These are phyloP conservation scores for Aspergillus incahuasiensis DNA, from an alignment of 495 filamentous ascomycete genomes.

Conservation along the genomic window DNA sequence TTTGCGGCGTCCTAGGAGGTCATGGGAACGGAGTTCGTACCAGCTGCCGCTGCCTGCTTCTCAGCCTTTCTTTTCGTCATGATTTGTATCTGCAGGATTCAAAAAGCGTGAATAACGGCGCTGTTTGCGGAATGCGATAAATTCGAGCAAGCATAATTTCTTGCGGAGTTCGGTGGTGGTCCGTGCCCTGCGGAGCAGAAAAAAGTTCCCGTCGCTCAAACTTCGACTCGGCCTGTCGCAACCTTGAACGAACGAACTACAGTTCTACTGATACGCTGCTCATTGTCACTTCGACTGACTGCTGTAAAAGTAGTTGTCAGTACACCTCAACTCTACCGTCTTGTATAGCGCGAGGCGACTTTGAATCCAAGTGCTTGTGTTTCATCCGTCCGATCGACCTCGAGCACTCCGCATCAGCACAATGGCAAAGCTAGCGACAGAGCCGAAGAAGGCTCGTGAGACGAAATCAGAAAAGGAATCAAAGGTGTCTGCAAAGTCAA, in stretches of 20 bases:
- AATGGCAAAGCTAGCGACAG: slow-evolving; percentile 28
- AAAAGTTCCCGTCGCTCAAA: slow-evolving; percentile 27
- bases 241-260: neutral
- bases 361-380: neutral
- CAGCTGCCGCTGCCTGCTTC: slow-evolving; percentile 31
- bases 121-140: neutral
- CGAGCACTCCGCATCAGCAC: neutral
- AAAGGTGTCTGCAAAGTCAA: slow-evolving; percentile 25
- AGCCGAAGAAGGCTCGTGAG: slow-evolving; percentile 25
- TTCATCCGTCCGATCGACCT: neutral
- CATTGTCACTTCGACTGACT: no score
- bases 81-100: neutral
- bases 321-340: neutral
- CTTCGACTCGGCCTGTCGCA: slow-evolving; percentile 11
- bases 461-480: slow-evolving; percentile 29
- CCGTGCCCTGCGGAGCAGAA: slow-evolving; percentile 47
- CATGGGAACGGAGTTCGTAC: slow-evolving; percentile 16
- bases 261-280: neutral
- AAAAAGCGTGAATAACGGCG: neutral
- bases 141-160: slow-evolving; percentile 3
- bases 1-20: neutral
- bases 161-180: slow-evolving; percentile 33
- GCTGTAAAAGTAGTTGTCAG: neutral
- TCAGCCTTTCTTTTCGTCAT: slow-evolving; percentile 45
- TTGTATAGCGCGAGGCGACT: neutral